Evolutionary conservation across 345 rosid genomes (phyloP).

Genomic region (Pistacia atlantica): DNA sequence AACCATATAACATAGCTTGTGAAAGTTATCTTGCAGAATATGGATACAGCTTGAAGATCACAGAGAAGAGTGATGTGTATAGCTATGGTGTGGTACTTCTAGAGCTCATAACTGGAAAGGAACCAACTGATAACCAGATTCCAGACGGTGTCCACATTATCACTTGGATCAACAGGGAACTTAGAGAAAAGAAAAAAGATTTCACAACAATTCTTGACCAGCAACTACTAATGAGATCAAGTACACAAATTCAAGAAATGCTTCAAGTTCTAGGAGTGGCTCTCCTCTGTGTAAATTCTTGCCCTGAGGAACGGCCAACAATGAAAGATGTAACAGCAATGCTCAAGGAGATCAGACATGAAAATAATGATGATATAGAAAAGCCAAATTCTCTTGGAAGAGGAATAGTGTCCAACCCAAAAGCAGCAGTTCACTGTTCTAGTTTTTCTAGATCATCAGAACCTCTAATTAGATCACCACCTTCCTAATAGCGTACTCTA

Average conservation of each 20-base stretch:
- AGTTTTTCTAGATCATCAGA: constrained; percentile 69
- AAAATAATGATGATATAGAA: constrained; percentile 42
- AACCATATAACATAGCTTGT: background rate
- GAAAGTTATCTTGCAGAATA: constrained; percentile 45
- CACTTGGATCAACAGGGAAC: constrained; percentile 58
- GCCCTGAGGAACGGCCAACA: constrained; percentile 63
- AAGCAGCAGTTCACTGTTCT: constrained; percentile 54
- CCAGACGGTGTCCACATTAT: constrained; percentile 63
- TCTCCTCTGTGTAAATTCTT: constrained; percentile 56
- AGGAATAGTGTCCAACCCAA: constrained; percentile 27
- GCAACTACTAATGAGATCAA: constrained; percentile 43
- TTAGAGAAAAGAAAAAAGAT: constrained; percentile 47
- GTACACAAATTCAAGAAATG: constrained; percentile 71
- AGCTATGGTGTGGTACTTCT: constrained; percentile 74
- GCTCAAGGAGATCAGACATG: constrained; percentile 62
- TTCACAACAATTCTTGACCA: constrained; percentile 57
- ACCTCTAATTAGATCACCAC: constrained; percentile 57
- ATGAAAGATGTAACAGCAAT: constrained; percentile 75
- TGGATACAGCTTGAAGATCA: constrained; percentile 69
- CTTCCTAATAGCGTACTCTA: constrained; percentile 26
- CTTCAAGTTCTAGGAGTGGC: constrained; percentile 72
- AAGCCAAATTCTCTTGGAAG: constrained; percentile 39
- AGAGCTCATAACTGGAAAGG: constrained; percentile 61
- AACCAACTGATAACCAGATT: constrained; percentile 48
- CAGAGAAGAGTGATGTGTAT: constrained; percentile 73